Conservation (phyloP, 164 flowering plant species). For the Euptelea pleiosperma region DNA sequence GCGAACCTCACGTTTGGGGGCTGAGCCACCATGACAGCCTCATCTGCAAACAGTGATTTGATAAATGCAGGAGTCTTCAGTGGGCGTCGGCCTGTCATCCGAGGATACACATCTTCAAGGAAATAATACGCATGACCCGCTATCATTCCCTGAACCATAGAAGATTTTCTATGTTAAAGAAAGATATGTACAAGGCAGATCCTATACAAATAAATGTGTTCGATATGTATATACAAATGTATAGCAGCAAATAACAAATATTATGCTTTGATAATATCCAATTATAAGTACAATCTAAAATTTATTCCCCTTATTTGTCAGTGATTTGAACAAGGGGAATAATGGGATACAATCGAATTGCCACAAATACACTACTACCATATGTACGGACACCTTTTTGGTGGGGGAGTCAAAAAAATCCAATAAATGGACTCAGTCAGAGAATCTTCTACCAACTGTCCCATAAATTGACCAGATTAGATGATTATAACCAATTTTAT, state of each 20-base stretch:
- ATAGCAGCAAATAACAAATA: background rate
- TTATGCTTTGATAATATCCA: background rate
- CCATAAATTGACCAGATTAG: too few relatives aligned
- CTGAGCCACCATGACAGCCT: slow-evolving; percentile 68
- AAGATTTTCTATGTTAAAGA: too few relatives aligned
- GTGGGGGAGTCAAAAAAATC: too few relatives aligned
- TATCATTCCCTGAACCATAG: slow-evolving; percentile 75
- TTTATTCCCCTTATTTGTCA: too few relatives aligned
- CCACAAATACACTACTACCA: too few relatives aligned
- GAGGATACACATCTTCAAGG: slow-evolving; percentile 90
- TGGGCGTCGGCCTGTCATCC: slow-evolving; percentile 89
- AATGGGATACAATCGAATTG: too few relatives aligned
- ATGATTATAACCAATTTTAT: too few relatives aligned
- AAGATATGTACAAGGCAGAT: background rate
- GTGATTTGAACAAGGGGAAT: too few relatives aligned
- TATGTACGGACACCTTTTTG: too few relatives aligned
- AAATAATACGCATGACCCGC: slow-evolving; percentile 98
- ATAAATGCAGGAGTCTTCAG: slow-evolving; percentile 82
- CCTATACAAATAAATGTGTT: too few relatives aligned
- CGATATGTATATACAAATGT: background rate
- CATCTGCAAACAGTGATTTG: slow-evolving; percentile 81
- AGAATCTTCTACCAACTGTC: too few relatives aligned
- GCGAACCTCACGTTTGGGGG: slow-evolving; percentile 84
- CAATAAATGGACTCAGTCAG: too few relatives aligned
- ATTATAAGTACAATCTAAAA: background rate